Evolutionary conservation across 2,329 filamentous ascomycete genomes (phyloP).

Genomic region (Dactylonectria macrodidyma): DNA sequence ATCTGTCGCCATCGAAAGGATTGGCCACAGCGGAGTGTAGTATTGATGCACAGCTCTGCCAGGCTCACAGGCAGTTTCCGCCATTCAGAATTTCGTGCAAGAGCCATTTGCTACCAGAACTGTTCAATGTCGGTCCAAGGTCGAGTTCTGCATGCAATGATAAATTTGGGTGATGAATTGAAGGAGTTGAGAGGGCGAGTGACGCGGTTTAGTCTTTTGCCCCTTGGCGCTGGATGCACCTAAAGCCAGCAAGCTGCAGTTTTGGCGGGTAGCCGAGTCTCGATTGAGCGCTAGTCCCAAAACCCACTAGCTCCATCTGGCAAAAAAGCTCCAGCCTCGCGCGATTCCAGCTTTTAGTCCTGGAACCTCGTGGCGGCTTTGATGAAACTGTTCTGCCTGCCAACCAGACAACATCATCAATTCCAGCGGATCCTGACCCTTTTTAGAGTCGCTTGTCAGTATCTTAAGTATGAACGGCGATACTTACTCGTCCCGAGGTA

Average conservation of each 20-base stretch:
- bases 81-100: slow-evolving; percentile 80
- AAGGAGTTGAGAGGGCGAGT: slow-evolving; percentile 21
- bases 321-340: slow-evolving; percentile 64
- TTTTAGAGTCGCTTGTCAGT: slow-evolving; percentile 38
- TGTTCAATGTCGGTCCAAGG: not conserved
- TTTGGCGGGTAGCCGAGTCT: slow-evolving; percentile 27
- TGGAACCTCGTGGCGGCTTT: slow-evolving; percentile 49
- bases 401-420: slow-evolving; percentile 43
- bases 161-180: slow-evolving; percentile 16
- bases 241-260: slow-evolving; percentile 23
- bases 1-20: slow-evolving; percentile 96
- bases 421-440: slow-evolving; percentile 31
- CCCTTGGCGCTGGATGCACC: slow-evolving; percentile 28
- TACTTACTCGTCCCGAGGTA: slow-evolving; percentile 85
- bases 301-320: slow-evolving; percentile 46
- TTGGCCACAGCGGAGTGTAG: slow-evolving; percentile 93
- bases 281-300: slow-evolving; percentile 43
- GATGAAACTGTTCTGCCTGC: slow-evolving; percentile 43
- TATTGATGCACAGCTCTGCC: slow-evolving; percentile 93
- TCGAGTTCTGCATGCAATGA: not conserved
- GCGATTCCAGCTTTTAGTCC: slow-evolving; percentile 48
- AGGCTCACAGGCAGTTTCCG: slow-evolving; percentile 86
- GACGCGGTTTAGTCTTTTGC: slow-evolving; percentile 13
- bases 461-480: slow-evolving; percentile 83
- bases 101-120: slow-evolving; percentile 50